Base-by-base conservation (phyloP, 495 filamentous ascomycete species). In the Jackrogersella minutella region DNA sequence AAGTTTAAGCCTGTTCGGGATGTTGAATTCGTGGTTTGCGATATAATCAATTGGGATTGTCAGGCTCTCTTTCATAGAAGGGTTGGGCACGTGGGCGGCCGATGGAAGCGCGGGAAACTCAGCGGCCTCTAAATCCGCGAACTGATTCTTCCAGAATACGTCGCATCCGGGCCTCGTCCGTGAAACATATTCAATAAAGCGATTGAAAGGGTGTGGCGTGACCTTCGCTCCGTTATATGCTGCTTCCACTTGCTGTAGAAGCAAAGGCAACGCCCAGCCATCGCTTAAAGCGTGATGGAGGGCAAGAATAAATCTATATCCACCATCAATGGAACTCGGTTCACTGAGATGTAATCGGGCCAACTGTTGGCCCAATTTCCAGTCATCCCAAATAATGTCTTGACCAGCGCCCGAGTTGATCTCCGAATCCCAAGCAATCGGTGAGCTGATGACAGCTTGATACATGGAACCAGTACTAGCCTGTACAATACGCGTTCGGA, bases 251-350 rank as follows among this genome's bases (percentile, higher is more conserved):
- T 78, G 74, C 2, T 82, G 67, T 3, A 81, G 73, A 26, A 88
- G 76, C 0, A 84, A 59, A 1, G 77, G 73, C 43, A 84, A 72
- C 8, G 80, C 85, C 86, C 86, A 90, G 17, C 86, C 86, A 59
- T 91, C 88, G 66, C 88, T 91, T 3, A 90, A 69, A 0, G 84
- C 81, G 65, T 91, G 88, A 58, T 90, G 87, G 5, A 86, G 77
- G 13, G 84, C 86, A 81, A 81, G 85, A 2, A 87, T 76, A 71
- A 88, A 84, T 11, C 11, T 33, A 11, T 33, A 33, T 33, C 31
- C 11, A 33, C 31, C 31, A 33, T 33, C 31, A 33, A 5, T 11
- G 5, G 31, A 11, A 5, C 11, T 11, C 5, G 31, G 31, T 5
- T 33, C 11, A 11, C 31, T 5, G 11, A 33, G 31, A 33, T 11